These are phyloP conservation scores for Barnettozyma wickerhamii DNA, from an alignment of 805 yeast genomes.

Conservation along the genomic window DNA sequence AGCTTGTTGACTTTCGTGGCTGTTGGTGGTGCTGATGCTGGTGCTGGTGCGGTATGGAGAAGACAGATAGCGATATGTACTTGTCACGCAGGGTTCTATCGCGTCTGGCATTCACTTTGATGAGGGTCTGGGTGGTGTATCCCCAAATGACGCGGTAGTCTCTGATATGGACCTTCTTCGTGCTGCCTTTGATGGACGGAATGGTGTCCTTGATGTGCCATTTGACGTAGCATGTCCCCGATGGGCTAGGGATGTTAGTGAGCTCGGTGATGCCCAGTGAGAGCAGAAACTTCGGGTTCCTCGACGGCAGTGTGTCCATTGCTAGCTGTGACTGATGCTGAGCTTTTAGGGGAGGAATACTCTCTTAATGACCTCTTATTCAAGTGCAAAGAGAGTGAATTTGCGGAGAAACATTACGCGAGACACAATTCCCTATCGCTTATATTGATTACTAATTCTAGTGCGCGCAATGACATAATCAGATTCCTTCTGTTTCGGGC, in stretches of 20 bases:
- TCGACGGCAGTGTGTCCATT: conserved; percentile 16
- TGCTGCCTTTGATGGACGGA: conserved; percentile 35
- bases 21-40: conserved; percentile 4
- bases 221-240: conserved; percentile 63
- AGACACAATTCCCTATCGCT: too few relatives aligned
- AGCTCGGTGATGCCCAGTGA: conserved; percentile 59
- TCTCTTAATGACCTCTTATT: too few relatives aligned
- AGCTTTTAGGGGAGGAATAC: background rate
- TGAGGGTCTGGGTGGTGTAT: conserved; percentile 30
- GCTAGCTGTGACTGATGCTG: background rate
- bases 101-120: conserved; percentile 38
- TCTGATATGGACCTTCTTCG: conserved; percentile 39
- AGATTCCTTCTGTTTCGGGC: too few relatives aligned
- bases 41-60: conserved; percentile 30
- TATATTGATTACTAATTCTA: too few relatives aligned
- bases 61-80: conserved; percentile 38
- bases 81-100: conserved; percentile 33
- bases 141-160: conserved; percentile 53
- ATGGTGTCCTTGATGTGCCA: conserved; percentile 53
- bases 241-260: conserved; percentile 77
- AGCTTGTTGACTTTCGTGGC: background rate
- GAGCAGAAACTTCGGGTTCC: conserved; percentile 60
- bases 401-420: too few relatives aligned
- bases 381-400: too few relatives aligned
- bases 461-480: too few relatives aligned